A percentile compares a stretch with the other conserved stretches of the same genome.
phyloP scores from a whole-genome alignment of 2,329 filamentous ascomycete species.

The Neofusicoccum parvum region DNA sequence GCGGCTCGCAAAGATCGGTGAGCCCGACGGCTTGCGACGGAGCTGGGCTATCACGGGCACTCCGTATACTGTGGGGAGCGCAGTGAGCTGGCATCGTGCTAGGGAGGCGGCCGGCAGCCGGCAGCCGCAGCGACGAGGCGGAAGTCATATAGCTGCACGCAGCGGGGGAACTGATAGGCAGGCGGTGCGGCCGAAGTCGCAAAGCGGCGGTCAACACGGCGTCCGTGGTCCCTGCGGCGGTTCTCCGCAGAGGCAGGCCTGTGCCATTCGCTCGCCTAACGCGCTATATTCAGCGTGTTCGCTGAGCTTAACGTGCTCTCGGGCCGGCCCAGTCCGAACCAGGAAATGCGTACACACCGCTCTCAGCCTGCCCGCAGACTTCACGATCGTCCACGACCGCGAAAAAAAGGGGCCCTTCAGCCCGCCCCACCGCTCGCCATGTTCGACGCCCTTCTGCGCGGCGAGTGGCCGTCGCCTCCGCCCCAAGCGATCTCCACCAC shows the following conservation, averaged over 20 bases:
- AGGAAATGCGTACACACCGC: constrained; percentile 14
- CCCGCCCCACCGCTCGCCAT: constrained; percentile 11
- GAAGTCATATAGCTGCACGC: constrained; percentile 2
- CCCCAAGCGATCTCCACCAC: constrained; percentile 13
- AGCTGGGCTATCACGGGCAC: background rate
- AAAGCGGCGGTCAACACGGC: constrained; percentile 12
- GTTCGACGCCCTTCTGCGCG: constrained; percentile 8
- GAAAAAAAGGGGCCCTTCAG: background rate
- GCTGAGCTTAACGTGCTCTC: constrained; percentile 15
- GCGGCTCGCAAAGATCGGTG: constrained; percentile 3
- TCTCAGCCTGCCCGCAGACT: constrained; percentile 8
- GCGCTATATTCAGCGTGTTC: background rate
- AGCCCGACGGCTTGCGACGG: background rate
- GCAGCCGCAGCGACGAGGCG: background rate
- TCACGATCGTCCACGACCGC: constrained; percentile 6
- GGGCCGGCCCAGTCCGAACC: constrained; percentile 16
- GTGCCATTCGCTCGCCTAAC: constrained; percentile 3
- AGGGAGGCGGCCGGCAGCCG: constrained; percentile 1
- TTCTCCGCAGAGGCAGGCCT: constrained; percentile 1
- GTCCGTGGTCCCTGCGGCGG: constrained; percentile 3
- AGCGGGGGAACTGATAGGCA: constrained; percentile 5
- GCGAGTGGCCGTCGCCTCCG: constrained; percentile 12
- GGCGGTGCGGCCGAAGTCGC: constrained; percentile 3
- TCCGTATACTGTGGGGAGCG: constrained; percentile 14
- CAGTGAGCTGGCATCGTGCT: constrained; percentile 4